phyloP scores from a whole-genome alignment of 2,329 filamentous ascomycete species.

The Aspergillus viridinutans region DNA sequence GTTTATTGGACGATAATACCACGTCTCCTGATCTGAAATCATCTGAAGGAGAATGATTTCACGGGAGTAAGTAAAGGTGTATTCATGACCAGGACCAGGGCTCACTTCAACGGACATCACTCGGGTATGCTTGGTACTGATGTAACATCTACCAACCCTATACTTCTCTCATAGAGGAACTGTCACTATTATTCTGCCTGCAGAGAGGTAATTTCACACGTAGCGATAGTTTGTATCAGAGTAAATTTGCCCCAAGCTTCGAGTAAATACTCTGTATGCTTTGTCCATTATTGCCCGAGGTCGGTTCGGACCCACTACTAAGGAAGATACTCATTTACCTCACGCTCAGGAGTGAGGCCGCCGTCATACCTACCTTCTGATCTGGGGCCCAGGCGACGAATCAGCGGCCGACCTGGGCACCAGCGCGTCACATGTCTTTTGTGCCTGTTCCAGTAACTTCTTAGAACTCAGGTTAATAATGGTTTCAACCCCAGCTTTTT shows the following conservation, averaged over 20 bases:
- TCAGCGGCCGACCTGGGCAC: slow-evolving; percentile 3
- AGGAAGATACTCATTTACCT: neutral
- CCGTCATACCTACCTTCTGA: neutral
- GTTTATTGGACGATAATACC: neutral
- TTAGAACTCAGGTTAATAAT: neutral
- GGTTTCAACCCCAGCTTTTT: neutral
- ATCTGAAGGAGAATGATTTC: neutral
- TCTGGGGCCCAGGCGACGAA: slow-evolving; percentile 13
- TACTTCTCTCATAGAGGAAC: neutral
- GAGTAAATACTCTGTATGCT: neutral
- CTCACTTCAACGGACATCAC: neutral
- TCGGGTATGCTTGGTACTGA: neutral
- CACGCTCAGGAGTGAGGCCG: neutral
- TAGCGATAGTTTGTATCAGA: neutral
- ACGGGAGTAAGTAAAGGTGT: neutral
- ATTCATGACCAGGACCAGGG: neutral
- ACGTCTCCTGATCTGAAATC: neutral
- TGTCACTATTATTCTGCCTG: neutral
- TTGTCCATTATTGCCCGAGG: neutral
- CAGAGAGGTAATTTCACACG: neutral
- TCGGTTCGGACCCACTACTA: too few species aligned
- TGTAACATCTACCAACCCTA: too few species aligned
- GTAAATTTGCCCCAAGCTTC: neutral
- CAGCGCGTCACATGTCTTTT: slow-evolving; percentile 12
- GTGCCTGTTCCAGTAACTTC: slow-evolving; percentile 10